phyloP scores from a whole-genome alignment of 768 basidiomycete species.

The Mycena kentingensis region DNA sequence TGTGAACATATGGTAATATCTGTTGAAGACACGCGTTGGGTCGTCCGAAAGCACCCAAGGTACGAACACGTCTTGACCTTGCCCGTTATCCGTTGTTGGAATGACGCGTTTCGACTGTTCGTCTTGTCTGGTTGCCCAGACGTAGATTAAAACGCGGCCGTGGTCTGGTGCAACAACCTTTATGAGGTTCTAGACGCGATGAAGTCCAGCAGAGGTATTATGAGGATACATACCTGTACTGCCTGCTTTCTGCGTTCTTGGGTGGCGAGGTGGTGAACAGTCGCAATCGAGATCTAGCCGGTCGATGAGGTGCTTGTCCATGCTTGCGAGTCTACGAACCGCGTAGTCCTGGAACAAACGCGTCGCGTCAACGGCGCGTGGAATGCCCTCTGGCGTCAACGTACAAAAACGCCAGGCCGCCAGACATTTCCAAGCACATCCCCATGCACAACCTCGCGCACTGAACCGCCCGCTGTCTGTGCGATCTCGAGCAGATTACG shows the following conservation, averaged over 20 bases:
- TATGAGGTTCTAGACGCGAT: slow-evolving; percentile 53
- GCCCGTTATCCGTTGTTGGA: slow-evolving; percentile 31
- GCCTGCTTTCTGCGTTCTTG: slow-evolving; percentile 68
- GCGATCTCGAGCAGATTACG: slow-evolving; percentile 78
- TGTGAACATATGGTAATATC: slow-evolving; percentile 97
- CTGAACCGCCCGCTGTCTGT: slow-evolving; percentile 52
- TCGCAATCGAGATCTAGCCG: slow-evolving; percentile 91
- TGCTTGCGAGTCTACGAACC: slow-evolving; percentile 32
- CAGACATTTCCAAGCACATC: slow-evolving; percentile 75
- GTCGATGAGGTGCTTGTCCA: slow-evolving; percentile 51
- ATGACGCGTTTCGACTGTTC: slow-evolving; percentile 76
- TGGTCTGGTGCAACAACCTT: slow-evolving; percentile 64
- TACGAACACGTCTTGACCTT: slow-evolving; percentile 83
- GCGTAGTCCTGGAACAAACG: slow-evolving; percentile 8
- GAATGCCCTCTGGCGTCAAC: slow-evolving; percentile 5
- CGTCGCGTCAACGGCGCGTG: slow-evolving; percentile 1
- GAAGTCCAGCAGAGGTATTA: neutral
- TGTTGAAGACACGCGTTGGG: slow-evolving; percentile 56
- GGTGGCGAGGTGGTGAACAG: slow-evolving; percentile 93
- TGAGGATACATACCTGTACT: slow-evolving; percentile 59
- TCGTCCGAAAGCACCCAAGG: slow-evolving; percentile 74
- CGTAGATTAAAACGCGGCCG: slow-evolving; percentile 87
- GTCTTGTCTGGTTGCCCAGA: slow-evolving; percentile 97
- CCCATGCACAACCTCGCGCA: slow-evolving; percentile 77
- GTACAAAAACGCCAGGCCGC: slow-evolving; percentile 80